A percentile compares a stretch with the other conserved stretches of the same genome.
These are phyloP conservation scores for Mycena rosella DNA, from an alignment of 768 basidiomycete genomes.

Conservation along the genomic window DNA sequence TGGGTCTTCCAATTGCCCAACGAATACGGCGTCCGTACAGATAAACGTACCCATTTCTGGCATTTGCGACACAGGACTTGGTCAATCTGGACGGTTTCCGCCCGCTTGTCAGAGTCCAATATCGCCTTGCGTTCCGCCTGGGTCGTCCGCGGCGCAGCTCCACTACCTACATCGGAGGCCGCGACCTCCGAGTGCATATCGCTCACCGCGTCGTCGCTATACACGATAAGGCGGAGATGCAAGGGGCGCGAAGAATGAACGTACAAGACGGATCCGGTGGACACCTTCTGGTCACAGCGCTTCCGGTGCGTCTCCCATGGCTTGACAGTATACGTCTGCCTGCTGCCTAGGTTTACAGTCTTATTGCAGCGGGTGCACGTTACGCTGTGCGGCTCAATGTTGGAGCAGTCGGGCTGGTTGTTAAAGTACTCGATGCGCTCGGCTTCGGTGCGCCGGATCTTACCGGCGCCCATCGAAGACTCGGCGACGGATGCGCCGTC, in stretches of 20 bases:
- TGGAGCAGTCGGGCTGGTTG: conserved; percentile 69
- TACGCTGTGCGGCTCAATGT: conserved; percentile 69
- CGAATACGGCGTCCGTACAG: conserved; percentile 55
- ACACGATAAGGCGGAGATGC: conserved; percentile 5
- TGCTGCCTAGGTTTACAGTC: conserved; percentile 68
- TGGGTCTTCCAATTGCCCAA: conserved; percentile 69
- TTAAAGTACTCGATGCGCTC: conserved; percentile 76
- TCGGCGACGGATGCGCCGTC: conserved; percentile 68
- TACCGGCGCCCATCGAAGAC: conserved; percentile 55
- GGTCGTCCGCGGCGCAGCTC: conserved; percentile 37
- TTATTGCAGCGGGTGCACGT: conserved; percentile 70
- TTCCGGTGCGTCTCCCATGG: conserved; percentile 73
- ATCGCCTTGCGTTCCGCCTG: conserved; percentile 63
- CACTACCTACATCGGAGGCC: neutral
- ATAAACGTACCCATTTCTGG: conserved; percentile 71
- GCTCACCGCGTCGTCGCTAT: conserved; percentile 30
- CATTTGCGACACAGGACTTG: conserved; percentile 72
- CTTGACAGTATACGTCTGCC: conserved; percentile 66
- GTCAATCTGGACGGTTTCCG: conserved; percentile 62
- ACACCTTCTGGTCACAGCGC: conserved; percentile 61
- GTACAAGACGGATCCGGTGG: conserved; percentile 42
- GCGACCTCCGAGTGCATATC: conserved; percentile 29
- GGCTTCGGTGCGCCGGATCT: conserved; percentile 67
- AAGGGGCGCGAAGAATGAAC: conserved; percentile 21
- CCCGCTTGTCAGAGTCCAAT: conserved; percentile 67